Conservation (phyloP, 768 basidiomycete species). For the Calocybe cyanea region DNA sequence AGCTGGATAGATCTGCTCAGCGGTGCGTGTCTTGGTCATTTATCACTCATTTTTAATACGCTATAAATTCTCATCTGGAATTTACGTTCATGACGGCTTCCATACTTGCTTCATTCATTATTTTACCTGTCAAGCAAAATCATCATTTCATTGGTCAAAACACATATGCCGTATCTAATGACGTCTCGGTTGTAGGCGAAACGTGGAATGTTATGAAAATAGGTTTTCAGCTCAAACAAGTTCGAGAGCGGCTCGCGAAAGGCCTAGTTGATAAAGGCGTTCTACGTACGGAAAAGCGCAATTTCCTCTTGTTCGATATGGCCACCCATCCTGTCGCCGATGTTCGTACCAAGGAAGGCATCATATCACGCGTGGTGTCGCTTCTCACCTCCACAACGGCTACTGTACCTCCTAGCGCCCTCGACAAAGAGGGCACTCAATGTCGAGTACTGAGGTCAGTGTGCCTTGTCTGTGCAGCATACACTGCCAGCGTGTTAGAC, state of each 20-base stretch:
- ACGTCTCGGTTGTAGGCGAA: constrained; percentile 67
- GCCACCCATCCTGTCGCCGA: constrained; percentile 98
- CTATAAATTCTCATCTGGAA: background rate
- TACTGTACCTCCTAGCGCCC: constrained; percentile 69
- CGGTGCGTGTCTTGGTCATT: constrained; percentile 51
- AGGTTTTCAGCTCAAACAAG: constrained; percentile 97
- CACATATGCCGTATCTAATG: background rate
- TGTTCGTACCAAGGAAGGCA: constrained; percentile 81
- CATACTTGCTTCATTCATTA: too few relatives aligned
- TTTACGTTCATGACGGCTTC: too few relatives aligned
- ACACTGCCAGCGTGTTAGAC: constrained; percentile 93
- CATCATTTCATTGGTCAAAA: too few relatives aligned
- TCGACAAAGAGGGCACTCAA: constrained; percentile 75
- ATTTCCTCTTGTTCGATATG: constrained; percentile 99
- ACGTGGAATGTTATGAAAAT: constrained; percentile 99
- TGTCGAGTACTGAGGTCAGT: constrained; percentile 80
- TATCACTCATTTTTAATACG: background rate
- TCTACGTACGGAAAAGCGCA: constrained; percentile 97
- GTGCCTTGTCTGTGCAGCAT: constrained; percentile 85
- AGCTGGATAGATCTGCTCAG: constrained; percentile 94
- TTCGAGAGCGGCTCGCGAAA: constrained; percentile 95
- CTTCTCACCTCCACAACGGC: constrained; percentile 83
- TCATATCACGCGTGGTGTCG: constrained; percentile 71
- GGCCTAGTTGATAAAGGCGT: constrained; percentile 98
- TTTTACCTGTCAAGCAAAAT: too few relatives aligned